Evolutionary conservation across 306 rosid species (phyloP), one percentile per base, ranked within the genome.

Genomic region (Vigna trinervia): DNA sequence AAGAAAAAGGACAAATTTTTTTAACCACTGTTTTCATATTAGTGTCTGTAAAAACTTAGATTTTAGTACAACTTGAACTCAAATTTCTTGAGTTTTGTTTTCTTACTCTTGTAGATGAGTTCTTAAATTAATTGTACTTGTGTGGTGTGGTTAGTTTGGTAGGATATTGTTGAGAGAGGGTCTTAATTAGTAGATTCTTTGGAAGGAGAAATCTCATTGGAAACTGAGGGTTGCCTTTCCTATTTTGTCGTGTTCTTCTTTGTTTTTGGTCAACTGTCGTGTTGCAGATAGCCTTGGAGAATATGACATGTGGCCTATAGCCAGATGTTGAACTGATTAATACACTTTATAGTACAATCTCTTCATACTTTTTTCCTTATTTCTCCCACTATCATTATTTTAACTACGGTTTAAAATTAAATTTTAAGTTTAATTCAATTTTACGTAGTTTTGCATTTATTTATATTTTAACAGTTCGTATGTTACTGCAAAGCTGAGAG

Each of bases 281-380:
- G 53, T 19, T 20, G 53, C 53, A 66, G 19, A 66, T 66, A 41
- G 71, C 71, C 71, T 36, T 66, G 36, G 71, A 66, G 71, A 43
- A 10, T 41, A 34, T 43, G 53, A 66, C 71, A 43, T 41, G 19
- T 66, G 71, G 53, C 53, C 71, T 19, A 20, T 41, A 66, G 12
- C 11, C 45, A 11, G 71, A 66, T 66, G 51, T 66, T 65, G 12
- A 65, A 65, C 30, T 19, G 19, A 65, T 61, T 61, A 32, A 61
- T 17, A 2, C 71, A 41, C 9, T 65, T 52, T 45, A 12, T 12
- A 3, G 14, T 45, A 10, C 15, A 45, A 11, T 45, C 12, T 12
- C 3, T 12, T 45, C 12, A 45, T 45, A 3, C 3, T 45, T 41
- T 8, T 39, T 41, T 8, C 2, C 46, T 41, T 41, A 0, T 9